These are phyloP conservation scores for Ceratocystis destructans DNA, from an alignment of 2,329 filamentous ascomycete genomes.

Conservation along the genomic window DNA sequence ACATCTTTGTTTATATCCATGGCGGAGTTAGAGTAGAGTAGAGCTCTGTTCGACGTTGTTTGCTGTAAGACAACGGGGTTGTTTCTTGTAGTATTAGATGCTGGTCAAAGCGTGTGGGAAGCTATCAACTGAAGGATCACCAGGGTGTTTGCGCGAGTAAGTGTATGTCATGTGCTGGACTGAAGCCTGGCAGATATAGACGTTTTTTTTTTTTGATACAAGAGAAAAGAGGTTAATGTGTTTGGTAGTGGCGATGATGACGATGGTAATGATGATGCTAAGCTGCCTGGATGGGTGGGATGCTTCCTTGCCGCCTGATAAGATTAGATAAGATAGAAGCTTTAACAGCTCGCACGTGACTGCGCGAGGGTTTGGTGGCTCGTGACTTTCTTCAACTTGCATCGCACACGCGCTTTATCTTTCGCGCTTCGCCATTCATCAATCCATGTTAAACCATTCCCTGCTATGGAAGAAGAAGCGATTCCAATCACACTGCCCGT, in stretches of 20 bases:
- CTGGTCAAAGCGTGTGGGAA: too few species aligned
- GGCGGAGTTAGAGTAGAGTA: background rate
- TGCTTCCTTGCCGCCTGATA: background rate
- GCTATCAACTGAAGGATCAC: too few species aligned
- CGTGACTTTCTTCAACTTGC: background rate
- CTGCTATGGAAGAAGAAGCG: background rate
- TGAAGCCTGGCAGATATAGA: too few species aligned
- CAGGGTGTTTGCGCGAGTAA: too few species aligned
- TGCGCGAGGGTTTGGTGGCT: slow-evolving; percentile 11
- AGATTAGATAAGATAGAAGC: background rate
- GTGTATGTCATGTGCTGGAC: too few species aligned
- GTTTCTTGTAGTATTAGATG: too few species aligned
- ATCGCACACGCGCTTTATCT: background rate
- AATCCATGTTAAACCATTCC: background rate
- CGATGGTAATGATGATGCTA: too few species aligned
- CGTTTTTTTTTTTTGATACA: too few species aligned
- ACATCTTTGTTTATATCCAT: slow-evolving; percentile 27
- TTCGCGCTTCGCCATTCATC: background rate
- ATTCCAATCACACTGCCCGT: slow-evolving; percentile 27
- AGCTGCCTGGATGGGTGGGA: too few species aligned
- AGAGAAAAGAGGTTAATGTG: too few species aligned
- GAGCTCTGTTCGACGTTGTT: background rate
- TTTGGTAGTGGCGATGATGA: too few species aligned
- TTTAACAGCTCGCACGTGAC: slow-evolving; percentile 10
- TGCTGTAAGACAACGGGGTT: too few species aligned